Conservation (phyloP, 2,329 filamentous ascomycete genomes). For the Penicillium sp. region DNA sequence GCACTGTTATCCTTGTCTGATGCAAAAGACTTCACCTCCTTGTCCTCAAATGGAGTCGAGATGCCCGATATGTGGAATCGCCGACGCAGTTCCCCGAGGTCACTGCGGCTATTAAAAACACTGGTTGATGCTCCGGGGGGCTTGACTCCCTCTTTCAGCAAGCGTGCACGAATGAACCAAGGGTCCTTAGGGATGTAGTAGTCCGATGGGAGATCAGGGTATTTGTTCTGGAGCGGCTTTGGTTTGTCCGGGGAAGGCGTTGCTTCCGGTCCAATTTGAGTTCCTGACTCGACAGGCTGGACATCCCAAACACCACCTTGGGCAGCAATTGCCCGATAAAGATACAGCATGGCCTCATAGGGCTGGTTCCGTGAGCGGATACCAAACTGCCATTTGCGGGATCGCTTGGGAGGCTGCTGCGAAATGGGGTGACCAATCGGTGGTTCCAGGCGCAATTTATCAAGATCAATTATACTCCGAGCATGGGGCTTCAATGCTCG, state of each 20-base stretch:
- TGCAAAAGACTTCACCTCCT: constrained; percentile 22
- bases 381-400: constrained; percentile 95
- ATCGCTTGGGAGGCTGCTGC: constrained; percentile 55
- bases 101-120: constrained; percentile 42
- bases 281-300: constrained; percentile 43
- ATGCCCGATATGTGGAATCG: constrained; percentile 39
- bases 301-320: constrained; percentile 86
- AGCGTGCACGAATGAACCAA: constrained; percentile 90
- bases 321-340: constrained; percentile 86
- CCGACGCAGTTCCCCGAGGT: constrained; percentile 43
- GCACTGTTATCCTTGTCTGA: constrained; percentile 37
- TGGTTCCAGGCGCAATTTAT: constrained; percentile 59
- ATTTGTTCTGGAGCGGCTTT: constrained; percentile 44
- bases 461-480: constrained; percentile 67
- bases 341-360: constrained; percentile 89
- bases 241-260: constrained; percentile 36
- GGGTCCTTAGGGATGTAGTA: constrained; percentile 91
- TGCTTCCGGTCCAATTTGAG: constrained; percentile 39
- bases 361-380: constrained; percentile 93
- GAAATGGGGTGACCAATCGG: constrained; percentile 51
- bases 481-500: constrained; percentile 84
- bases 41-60: constrained; percentile 31
- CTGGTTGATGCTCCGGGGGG: constrained; percentile 47
- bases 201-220: constrained; percentile 51
- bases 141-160: constrained; percentile 77